Evolutionary conservation across 257 asterid species (phyloP).

Genomic region (Fraxinus excelsior): DNA sequence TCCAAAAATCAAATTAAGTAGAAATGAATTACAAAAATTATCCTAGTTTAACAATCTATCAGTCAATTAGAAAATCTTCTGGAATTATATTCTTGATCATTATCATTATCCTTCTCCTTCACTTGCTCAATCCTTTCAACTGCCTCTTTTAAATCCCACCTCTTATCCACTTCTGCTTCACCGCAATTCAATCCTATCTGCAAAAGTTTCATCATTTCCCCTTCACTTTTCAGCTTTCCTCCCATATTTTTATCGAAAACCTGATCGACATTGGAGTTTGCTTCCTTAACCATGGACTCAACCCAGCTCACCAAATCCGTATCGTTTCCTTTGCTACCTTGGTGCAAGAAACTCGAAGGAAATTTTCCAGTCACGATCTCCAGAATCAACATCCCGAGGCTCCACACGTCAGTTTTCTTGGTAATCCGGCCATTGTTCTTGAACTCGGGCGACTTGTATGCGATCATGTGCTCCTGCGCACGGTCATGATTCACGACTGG

Average conservation of each 20-base stretch:
- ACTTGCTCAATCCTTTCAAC: constrained; percentile 67
- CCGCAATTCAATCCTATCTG: constrained; percentile 68
- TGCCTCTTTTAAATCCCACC: constrained; percentile 67
- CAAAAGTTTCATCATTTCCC: constrained; percentile 68
- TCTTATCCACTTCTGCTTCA: constrained; percentile 44
- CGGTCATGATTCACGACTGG: constrained; percentile 73
- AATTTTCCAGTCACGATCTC: constrained; percentile 69
- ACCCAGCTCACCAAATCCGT: constrained; percentile 66
- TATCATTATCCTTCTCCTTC: constrained; percentile 44
- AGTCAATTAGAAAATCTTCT: constrained; percentile 56
- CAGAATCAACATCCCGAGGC: constrained; percentile 74
- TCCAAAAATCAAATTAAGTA: background rate
- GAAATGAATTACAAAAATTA: background rate
- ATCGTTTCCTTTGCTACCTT: constrained; percentile 42
- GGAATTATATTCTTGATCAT: constrained; percentile 53
- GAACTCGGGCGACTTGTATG: constrained; percentile 84
- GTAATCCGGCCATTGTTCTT: constrained; percentile 46
- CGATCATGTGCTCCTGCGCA: constrained; percentile 59
- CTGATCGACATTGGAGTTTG: constrained; percentile 18
- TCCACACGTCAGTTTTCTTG: constrained; percentile 84
- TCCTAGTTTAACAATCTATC: background rate
- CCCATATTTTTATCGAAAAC: constrained; percentile 66
- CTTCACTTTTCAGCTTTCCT: constrained; percentile 39
- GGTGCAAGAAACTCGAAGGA: constrained; percentile 53
- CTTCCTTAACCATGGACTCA: constrained; percentile 34